Evolutionary conservation across 2,329 filamentous ascomycete genomes (phyloP), one percentile per base, ranked within the genome.

Genomic region (Colletotrichum karsti): DNA sequence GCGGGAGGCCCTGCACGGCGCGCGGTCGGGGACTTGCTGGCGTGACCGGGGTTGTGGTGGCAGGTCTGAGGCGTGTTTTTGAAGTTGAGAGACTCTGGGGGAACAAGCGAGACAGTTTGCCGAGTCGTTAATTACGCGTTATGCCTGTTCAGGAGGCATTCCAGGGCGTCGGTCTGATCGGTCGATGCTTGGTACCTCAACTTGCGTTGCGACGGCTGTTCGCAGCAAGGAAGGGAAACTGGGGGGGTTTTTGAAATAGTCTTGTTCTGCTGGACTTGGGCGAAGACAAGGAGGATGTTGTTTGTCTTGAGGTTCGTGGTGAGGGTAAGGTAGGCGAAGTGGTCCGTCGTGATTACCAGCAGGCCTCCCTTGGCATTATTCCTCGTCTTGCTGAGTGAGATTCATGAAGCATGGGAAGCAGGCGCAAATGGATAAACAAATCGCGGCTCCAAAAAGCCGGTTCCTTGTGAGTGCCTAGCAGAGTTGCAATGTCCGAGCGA

Each of bases 1-100:
- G 42, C 46, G 51, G 51, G 53, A 66, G 33, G 63, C 55, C 65
- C 62, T 69, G 66, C 66, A 69, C 66, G 66, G 66, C 54, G 66
- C 66, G 48, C 66, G 35, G 30, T 61, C 37, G 46, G 66, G 55
- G 62, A 69, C 62, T 65, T 59, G 63, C 66, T 61, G 55, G 63
- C 48, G 55, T 35, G 66, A 69, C 62, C 46, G 33, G 66, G 62
- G 54, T 55, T 22, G 28, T 46, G 54, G 35, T 66, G 24, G 48
- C 50, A 53, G 30, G 46, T 24, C 46, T 24, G 37, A 67, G 44
- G 46, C 46, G 53, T 64, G 64, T 41, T 54, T 67, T 67, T 35
- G 60, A 30, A 50, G 6, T 53, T 46, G 41, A 39, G 13, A 54
- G 35, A 30, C 44, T n/a, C 20, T 18, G 60, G 42, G 42, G 46